phyloP scores from a whole-genome alignment of 805 yeast genomes.

The Hanseniaspora guilliermondii region DNA sequence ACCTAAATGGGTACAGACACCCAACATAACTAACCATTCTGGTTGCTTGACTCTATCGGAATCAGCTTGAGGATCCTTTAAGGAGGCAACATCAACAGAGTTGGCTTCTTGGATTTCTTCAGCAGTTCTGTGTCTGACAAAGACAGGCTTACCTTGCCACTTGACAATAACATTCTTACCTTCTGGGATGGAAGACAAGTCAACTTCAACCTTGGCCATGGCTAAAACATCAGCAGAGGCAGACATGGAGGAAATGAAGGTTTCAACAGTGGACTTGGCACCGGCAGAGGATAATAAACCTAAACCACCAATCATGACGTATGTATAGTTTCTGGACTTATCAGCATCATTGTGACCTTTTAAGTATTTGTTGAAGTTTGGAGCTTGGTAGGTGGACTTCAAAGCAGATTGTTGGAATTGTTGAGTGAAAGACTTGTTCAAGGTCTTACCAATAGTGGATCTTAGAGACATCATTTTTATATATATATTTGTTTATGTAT shows the following conservation, averaged over 20 bases:
- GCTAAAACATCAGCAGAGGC: slow-evolving; percentile 99
- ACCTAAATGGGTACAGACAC: slow-evolving; percentile 99
- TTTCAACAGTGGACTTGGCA: slow-evolving; percentile 90
- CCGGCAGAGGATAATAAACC: slow-evolving; percentile 86
- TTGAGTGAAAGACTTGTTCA: slow-evolving; percentile 11
- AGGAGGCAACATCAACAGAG: slow-evolving; percentile 53
- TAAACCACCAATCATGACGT: slow-evolving; percentile 94
- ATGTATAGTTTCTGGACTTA: slow-evolving; percentile 72
- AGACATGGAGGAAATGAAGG: slow-evolving; percentile 82
- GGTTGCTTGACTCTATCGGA: slow-evolving; percentile 90
- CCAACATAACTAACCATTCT: slow-evolving; percentile 97
- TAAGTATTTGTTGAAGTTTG: slow-evolving; percentile 74
- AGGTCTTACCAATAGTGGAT: slow-evolving; percentile 18
- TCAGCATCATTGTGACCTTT: slow-evolving; percentile 60
- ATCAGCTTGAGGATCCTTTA: slow-evolving; percentile 93
- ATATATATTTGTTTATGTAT: neutral
- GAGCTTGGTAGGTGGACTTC: slow-evolving; percentile 77
- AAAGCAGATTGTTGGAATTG: slow-evolving; percentile 25
- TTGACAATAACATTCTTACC: slow-evolving; percentile 97
- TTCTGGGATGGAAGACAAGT: slow-evolving; percentile 82
- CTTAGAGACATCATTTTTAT: slow-evolving; percentile 22
- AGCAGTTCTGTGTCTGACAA: slow-evolving; percentile 95
- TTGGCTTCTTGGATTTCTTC: slow-evolving; percentile 93
- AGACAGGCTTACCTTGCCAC: slow-evolving; percentile 99
- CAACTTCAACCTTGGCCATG: slow-evolving; percentile 98